Evolutionary conservation across 345 rosid species (phyloP).

Genomic region (Gossypium anomalum): DNA sequence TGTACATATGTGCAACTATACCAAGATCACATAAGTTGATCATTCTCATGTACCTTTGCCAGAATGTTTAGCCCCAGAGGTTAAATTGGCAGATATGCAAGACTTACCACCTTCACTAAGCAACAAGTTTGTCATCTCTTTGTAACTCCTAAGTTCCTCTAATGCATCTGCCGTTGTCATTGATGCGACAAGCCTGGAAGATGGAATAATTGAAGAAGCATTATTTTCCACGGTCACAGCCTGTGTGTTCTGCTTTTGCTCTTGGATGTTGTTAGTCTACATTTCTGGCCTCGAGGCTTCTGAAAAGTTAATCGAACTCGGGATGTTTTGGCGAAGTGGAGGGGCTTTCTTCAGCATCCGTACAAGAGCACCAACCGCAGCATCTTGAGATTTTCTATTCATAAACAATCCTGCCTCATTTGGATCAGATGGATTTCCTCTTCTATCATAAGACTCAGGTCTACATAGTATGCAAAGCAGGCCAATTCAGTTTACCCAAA

Average conservation of each 20-base stretch:
- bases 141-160: too few species aligned
- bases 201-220: too few species aligned
- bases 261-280: too few species aligned
- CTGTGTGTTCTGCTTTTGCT: too few species aligned
- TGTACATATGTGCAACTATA: constrained; percentile 24
- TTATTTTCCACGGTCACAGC: too few species aligned
- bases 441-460: constrained; percentile 58
- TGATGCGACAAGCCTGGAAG: too few species aligned
- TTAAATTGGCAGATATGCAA: constrained; percentile 13
- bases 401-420: constrained; percentile 42
- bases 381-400: constrained; percentile 64
- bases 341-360: too few species aligned
- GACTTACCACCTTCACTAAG: constrained; percentile 46
- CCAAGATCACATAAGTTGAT: constrained; percentile 7
- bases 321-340: too few species aligned
- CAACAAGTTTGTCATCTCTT: constrained; percentile 9
- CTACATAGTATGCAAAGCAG: constrained; percentile 26
- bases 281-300: too few species aligned
- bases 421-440: constrained; percentile 32
- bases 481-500: background rate
- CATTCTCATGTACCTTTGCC: constrained; percentile 15
- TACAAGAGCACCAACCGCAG: constrained; percentile 76
- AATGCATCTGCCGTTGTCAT: too few species aligned
- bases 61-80: constrained; percentile 20
- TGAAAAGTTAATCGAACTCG: too few species aligned